Percentiles rank a stretch among this genome's conserved stretches.
Conservation (phyloP, 495 filamentous ascomycete genomes). For the Aspergillus saccharolyticus region DNA sequence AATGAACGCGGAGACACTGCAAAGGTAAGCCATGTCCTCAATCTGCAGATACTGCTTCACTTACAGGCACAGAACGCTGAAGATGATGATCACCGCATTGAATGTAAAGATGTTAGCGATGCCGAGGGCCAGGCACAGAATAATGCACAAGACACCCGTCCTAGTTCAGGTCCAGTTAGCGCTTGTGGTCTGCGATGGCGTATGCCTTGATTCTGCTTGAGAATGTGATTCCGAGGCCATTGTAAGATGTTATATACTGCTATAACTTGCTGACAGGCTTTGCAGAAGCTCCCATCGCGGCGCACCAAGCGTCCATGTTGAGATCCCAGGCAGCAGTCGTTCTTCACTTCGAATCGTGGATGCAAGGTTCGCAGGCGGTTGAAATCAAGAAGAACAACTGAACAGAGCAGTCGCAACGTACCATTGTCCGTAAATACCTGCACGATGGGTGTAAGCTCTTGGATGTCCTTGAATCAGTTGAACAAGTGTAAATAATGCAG, state of each 20-base stretch:
- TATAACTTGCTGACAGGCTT: background rate
- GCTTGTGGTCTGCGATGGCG: background rate
- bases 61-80: conserved; percentile 82
- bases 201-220: background rate
- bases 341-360: background rate
- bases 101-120: conserved; percentile 84
- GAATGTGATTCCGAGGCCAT: background rate
- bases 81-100: conserved; percentile 63
- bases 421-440: conserved; percentile 99
- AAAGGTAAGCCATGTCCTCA: conserved; percentile 11
- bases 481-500: conserved; percentile 20
- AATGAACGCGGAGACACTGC: conserved; percentile 71
- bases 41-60: conserved; percentile 25
- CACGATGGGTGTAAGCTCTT: conserved; percentile 28
- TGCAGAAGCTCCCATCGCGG: conserved; percentile 5
- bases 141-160: conserved; percentile 89
- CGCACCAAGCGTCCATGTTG: conserved; percentile 20
- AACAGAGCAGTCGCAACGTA: conserved; percentile 45
- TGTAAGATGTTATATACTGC: background rate
- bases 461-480: conserved; percentile 2
- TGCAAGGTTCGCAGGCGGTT: conserved; percentile 2
- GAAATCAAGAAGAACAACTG: background rate
- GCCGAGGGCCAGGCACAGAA: conserved; percentile 92
- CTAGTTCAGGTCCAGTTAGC: conserved; percentile 41
- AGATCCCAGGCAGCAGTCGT: conserved; percentile 21